Evolutionary conservation across 2,329 filamentous ascomycete species (phyloP).

Genomic region (Pseudogymnoascus sp.): DNA sequence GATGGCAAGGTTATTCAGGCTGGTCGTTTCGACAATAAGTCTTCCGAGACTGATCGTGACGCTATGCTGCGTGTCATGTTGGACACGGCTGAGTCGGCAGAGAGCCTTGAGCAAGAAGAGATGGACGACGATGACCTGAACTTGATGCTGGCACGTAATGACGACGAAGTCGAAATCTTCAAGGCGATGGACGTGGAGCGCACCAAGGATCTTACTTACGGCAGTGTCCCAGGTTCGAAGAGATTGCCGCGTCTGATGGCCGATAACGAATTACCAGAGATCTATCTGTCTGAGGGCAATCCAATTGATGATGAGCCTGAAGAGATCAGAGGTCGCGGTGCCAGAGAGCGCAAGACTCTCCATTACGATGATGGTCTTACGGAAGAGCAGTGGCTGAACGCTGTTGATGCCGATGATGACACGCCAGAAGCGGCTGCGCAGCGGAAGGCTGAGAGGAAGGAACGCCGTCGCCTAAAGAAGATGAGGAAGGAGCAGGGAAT

Average conservation of each 20-base stretch:
- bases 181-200: constrained; percentile 77
- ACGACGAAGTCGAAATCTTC: constrained; percentile 71
- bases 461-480: constrained; percentile 66
- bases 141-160: constrained; percentile 81
- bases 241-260: constrained; percentile 70
- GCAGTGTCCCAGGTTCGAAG: constrained; percentile 54
- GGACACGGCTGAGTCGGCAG: constrained; percentile 68
- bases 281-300: constrained; percentile 83
- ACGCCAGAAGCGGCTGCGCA: constrained; percentile 86
- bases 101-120: constrained; percentile 74
- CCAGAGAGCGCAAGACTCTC: constrained; percentile 87
- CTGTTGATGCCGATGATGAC: constrained; percentile 94
- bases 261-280: constrained; percentile 84
- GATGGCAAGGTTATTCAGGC: constrained; percentile 99
- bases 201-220: constrained; percentile 58
- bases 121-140: constrained; percentile 99
- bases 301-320: constrained; percentile 72
- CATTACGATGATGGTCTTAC: constrained; percentile 96
- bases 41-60: constrained; percentile 95
- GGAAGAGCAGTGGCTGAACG: constrained; percentile 98
- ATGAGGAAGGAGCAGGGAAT: constrained; percentile 10
- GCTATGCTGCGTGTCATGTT: constrained; percentile 90
- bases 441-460: constrained; percentile 78
- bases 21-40: constrained; percentile 99
- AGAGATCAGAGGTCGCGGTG: constrained; percentile 76